Base-by-base conservation (phyloP, 2,329 filamentous ascomycete species). In the Fusarium devonianum region DNA sequence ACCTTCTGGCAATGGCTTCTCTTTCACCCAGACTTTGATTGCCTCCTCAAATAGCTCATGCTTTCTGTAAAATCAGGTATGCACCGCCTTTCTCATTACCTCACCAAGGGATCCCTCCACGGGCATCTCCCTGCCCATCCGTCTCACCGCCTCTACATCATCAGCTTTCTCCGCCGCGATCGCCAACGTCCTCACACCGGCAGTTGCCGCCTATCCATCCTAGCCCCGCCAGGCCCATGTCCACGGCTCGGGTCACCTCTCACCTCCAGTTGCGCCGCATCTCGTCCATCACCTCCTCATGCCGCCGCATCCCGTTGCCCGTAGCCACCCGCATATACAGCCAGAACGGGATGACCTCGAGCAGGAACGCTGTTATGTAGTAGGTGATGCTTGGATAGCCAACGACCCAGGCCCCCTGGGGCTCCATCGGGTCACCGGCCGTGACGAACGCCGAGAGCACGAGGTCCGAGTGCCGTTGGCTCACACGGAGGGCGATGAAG, bases 1-100 rank as follows among this genome's bases (percentile, higher is more conserved):
- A 5, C 44, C 64, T 7, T 44, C 40, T 7, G 71, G 70, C 39
- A 74, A 38, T 17, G 46, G 38, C 17, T 40, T 38, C 14, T 54
- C 56, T 25, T 67, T 59, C 8, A 72, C 49, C 73, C 74, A 77
- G 4, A 71, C 69, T 49, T 58, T 63, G 9, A 76, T 60, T 2
- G 63, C 70, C 25, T 62, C 57, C 1, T 71, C 70, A 55, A 76
- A 76, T 6, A 75, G 36, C 30, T 68, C 53, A 2, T 74, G 75
- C 22, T 70, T n/a, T 60, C 46, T 76, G 73, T 49, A 76, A 46
- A 46, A 75, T 69, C 74, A 75, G 26, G 67, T 66, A 58, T 76
- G 73, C 19, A 71, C 63, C 12, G 73, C 75, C 14, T 67, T 65
- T 19, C 45, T 63, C 6, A 76, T 64, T 8, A 74, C 53, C 12